These are phyloP conservation scores for Teratosphaeria gauchensis DNA, from an alignment of 2,329 filamentous ascomycete species.

Conservation along the genomic window DNA sequence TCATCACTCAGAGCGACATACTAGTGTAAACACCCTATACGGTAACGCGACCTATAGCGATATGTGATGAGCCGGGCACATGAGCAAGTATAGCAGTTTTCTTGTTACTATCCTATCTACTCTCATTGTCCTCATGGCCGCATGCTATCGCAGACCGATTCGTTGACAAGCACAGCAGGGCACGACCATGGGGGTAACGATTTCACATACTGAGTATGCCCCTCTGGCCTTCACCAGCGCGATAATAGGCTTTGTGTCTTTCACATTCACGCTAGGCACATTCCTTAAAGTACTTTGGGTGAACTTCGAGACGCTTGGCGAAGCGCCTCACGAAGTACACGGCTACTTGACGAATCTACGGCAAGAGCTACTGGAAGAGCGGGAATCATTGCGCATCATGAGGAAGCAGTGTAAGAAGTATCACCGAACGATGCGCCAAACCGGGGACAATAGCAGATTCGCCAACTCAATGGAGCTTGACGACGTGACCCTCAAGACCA, in stretches of 20 bases:
- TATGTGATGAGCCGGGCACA: background rate
- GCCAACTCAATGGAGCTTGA: constrained; percentile 23
- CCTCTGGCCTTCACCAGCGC: constrained; percentile 28
- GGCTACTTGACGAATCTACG: constrained; percentile 32
- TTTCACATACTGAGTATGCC: constrained; percentile 22
- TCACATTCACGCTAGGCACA: constrained; percentile 35
- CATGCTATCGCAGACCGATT: background rate
- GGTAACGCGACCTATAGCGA: background rate
- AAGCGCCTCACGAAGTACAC: constrained; percentile 31
- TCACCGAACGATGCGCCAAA: constrained; percentile 4
- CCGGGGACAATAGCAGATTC: constrained; percentile 10
- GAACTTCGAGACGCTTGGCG: constrained; percentile 28
- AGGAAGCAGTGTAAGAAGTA: constrained; percentile 10
- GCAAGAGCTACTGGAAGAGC: constrained; percentile 33
- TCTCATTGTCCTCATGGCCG: background rate
- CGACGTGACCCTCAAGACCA: constrained; percentile 26
- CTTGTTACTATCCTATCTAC: background rate
- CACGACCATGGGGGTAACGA: constrained; percentile 21
- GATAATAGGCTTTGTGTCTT: constrained; percentile 33
- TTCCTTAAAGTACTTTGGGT: constrained; percentile 33
- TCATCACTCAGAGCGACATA: background rate
- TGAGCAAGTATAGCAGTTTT: background rate
- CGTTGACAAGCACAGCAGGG: background rate
- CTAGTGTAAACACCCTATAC: background rate
- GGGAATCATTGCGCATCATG: constrained; percentile 25